Evolutionary conservation across 495 filamentous ascomycete genomes (phyloP), one percentile per base, ranked within the genome.

Genomic region (Aspergillus kassunensis): DNA sequence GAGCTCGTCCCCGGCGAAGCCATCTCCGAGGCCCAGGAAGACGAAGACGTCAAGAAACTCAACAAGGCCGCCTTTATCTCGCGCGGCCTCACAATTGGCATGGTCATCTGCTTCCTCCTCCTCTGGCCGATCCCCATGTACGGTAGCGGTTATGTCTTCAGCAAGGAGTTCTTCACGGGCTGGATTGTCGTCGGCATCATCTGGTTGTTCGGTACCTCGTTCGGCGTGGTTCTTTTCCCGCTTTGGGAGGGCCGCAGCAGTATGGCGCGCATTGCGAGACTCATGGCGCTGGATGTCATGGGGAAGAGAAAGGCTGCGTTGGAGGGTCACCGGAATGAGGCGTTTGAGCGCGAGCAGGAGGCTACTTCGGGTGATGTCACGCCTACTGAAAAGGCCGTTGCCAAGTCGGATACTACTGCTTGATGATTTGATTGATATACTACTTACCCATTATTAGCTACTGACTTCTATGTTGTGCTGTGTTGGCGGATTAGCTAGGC

Each of bases 91-190:
- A 96, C 91, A 0, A 75, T 86, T 19, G 70, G 81, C 58, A 78
- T 96, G 74, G 90, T 91, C 0, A 52, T 96, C 0, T 79, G 81
- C 7, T 70, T 97, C 47, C 68, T 97, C 2, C 76, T 97, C 18
- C 79, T 96, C 41, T 97, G 92, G 92, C 92, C 92, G 8, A 93
- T 96, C 77, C 92, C 92, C 1, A 82, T 97, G 83, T 97, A 95
- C 63, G 92, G 90, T 7, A 76, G 77, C 6, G 81, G 80, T 18
- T 97, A 97, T 62, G 79, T 96, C 31, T 96, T 96, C 73, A 87
- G 82, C 65, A 91, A 90, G 73, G 78, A 79, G 39, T 96, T 96
- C 75, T 96, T 96, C 71, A 91, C 90, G 2, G 91, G 91, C 29
- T 96, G 91, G 91, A 83, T 95, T 15, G 73, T 79, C 12, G 86